Percentiles rank a stretch among this genome's conserved stretches.
These are phyloP conservation scores for Vigna radiata DNA, from an alignment of 306 rosid genomes.

Conservation along the genomic window DNA sequence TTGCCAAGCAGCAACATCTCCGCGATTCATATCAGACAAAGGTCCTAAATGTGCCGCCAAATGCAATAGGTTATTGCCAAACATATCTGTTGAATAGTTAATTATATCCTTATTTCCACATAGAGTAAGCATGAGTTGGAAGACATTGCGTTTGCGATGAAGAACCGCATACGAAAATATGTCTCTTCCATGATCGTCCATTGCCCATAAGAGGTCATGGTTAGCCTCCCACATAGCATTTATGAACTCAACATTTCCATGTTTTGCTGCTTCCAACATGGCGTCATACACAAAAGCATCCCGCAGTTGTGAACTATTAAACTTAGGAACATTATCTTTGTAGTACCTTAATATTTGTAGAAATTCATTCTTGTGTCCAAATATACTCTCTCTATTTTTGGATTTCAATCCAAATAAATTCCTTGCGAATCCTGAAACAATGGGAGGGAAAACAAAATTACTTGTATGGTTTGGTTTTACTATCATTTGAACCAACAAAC, in stretches of 20 bases:
- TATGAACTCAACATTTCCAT: conserved; percentile 36
- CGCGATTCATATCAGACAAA: background rate
- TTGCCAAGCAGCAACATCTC: conserved; percentile 26
- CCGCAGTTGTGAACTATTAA: background rate
- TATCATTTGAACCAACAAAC: too few relatives aligned
- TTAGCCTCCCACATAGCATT: background rate
- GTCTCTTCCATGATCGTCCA: conserved; percentile 16
- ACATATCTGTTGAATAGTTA: background rate
- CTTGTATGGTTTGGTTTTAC: too few relatives aligned
- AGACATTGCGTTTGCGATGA: conserved; percentile 18
- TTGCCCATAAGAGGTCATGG: conserved; percentile 3
- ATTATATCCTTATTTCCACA: background rate
- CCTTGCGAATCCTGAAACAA: too few relatives aligned
- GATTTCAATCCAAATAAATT: too few relatives aligned
- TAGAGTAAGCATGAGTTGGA: background rate
- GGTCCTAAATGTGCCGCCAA: too few relatives aligned
- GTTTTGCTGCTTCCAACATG: conserved; percentile 31
- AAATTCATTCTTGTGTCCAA: too few relatives aligned
- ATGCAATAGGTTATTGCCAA: conserved; percentile 24
- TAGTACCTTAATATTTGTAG: background rate
- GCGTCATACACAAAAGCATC: background rate
- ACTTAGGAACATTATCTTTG: background rate
- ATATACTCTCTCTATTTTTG: too few relatives aligned
- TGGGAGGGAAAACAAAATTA: too few relatives aligned
- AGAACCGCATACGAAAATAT: conserved; percentile 39